Conservation (phyloP, 345 rosid genomes). For the Brassica incana region DNA sequence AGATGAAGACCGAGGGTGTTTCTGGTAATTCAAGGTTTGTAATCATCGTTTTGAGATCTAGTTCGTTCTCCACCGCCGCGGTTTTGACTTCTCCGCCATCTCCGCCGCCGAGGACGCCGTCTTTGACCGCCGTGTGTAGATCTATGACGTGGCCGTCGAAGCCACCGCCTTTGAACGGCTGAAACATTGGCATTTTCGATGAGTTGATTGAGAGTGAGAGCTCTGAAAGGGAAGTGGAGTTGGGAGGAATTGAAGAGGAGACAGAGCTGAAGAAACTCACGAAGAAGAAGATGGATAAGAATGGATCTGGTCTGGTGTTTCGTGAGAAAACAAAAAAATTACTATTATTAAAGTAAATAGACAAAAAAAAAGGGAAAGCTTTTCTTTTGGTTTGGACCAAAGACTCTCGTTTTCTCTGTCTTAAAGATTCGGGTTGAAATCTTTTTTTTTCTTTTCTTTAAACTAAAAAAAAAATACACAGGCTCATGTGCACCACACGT, state of each 20-base stretch:
- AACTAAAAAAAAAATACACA: neutral
- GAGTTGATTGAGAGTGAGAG: neutral
- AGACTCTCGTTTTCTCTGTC: neutral
- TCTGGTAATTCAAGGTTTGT: neutral
- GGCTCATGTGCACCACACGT: neutral
- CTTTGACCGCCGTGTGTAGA: neutral
- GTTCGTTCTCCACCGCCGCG: neutral
- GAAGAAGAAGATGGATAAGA: neutral
- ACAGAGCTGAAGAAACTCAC: neutral
- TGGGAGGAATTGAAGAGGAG: neutral
- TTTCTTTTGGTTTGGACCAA: neutral
- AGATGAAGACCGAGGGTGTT: neutral
- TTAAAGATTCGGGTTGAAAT: neutral
- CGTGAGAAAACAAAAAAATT: neutral
- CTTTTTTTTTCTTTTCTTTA: neutral
- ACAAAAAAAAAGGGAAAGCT: neutral
- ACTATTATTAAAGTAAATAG: neutral
- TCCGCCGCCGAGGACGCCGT: neutral
- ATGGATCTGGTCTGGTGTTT: neutral
- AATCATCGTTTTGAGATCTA: neutral
- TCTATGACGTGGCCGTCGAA: neutral
- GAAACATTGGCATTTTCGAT: neutral
- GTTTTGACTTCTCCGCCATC: neutral
- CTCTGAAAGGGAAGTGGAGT: neutral
- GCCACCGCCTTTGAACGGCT: neutral